Base-by-base conservation (phyloP, 352 stramenopile genomes). In the Thraustochytrium striatum region DNA sequence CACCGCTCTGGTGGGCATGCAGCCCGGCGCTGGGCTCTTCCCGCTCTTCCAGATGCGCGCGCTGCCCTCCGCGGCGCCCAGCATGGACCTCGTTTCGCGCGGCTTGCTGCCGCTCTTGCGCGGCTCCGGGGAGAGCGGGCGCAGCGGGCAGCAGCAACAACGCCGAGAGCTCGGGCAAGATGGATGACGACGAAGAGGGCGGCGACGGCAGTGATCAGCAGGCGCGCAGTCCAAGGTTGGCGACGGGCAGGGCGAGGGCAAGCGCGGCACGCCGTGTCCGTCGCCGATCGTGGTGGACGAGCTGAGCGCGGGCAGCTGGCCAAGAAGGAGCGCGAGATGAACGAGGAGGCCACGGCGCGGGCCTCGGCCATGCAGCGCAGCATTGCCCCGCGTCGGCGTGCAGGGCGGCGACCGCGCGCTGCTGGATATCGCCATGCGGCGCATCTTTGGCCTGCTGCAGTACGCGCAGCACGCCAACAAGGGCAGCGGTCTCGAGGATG, bases 381-480 rank as follows among this genome's bases (percentile, higher is more conserved):
- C 36, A 75, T 75, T 30, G 65, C 65, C 21, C 32, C 44, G 65
- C 39, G 65, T 75, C 11, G 65, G 65, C 50, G 30, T 75, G 9
- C 65, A 75, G 36, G 65, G 65, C 21, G 65, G 65, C 30, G 65
- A 75, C 41, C 65, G 65, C 44, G 65, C 39, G 0, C 65, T 75
- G 11, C 36, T 75, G 36, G 65, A 75, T 70, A 38, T 75, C 16
- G 65, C 65, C 21, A 75, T 75, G 65, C 65, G 65, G 5, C 65
- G 65, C 35, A 75, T 75, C 2, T 75, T 75, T 43, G 65, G 65
- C n/a, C 52, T 75, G 21, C 52, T 75, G 13, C 65, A 75, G 35
- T 75, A 55, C 52, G 65, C 65, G 11, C 65, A 75, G 52, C 65
- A 75, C 50, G 65, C 36, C 21, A 75, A 75, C 36, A 43, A 75